Evolutionary conservation across 148 eudicot genomes (phyloP).

Genomic region (Suaeda aralocaspica): DNA sequence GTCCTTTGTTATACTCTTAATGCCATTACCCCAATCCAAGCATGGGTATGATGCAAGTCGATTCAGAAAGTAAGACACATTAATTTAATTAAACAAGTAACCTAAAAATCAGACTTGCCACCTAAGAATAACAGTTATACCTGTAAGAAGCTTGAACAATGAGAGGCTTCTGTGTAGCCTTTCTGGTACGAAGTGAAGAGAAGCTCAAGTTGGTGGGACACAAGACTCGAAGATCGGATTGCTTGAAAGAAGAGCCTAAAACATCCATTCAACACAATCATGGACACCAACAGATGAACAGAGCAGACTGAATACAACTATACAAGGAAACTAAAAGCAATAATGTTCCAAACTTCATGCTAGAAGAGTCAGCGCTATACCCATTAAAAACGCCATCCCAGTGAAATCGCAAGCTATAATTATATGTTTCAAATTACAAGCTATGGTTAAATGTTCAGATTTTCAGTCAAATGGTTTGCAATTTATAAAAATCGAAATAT

Average conservation of each 20-base stretch:
- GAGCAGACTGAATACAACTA: background rate
- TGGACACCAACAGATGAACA: background rate
- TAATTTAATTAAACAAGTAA: background rate
- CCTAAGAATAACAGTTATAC: constrained; percentile 30
- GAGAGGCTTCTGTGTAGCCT: constrained; percentile 39
- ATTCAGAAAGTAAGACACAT: background rate
- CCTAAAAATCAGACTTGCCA: background rate
- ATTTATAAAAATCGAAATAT: background rate
- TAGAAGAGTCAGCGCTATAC: background rate
- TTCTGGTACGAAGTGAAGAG: constrained; percentile 28
- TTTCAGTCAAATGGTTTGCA: background rate
- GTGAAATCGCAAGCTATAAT: background rate
- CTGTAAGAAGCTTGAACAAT: constrained; percentile 63
- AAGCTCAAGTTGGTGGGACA: constrained; percentile 43
- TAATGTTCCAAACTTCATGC: background rate
- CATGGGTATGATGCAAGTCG: background rate
- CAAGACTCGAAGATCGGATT: constrained; percentile 39
- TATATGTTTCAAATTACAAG: background rate
- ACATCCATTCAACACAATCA: constrained; percentile 16
- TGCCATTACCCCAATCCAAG: background rate
- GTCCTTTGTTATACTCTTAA: background rate
- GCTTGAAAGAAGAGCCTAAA: constrained; percentile 40
- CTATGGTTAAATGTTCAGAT: background rate
- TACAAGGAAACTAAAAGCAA: background rate
- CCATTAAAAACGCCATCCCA: background rate